Base-by-base conservation (phyloP, 2,329 filamentous ascomycete species). In the Penicillium sp. region DNA sequence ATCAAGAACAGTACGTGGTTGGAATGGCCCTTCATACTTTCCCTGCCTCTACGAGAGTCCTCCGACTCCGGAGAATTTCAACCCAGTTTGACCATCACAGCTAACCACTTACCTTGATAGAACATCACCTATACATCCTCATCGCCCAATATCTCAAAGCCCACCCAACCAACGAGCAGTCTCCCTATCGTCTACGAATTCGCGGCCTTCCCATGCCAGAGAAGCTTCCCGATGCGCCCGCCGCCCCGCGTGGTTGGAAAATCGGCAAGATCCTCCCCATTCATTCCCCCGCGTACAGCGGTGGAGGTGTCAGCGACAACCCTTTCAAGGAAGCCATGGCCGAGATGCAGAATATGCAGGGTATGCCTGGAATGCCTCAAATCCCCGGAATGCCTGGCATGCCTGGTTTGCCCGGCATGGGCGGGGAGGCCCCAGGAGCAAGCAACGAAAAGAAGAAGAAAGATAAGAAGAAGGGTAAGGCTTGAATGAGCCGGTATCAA, bases 281-380 rank as follows among this genome's bases (percentile, higher is more conserved):
- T 60, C 89, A 96, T 69, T 95, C 90, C 59, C 87, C 92, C 0
- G 94, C 92, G 16, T 83, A 97, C 76, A 94, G 90, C 50, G 94
- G 94, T 8, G 94, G 94, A 10, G 94, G 94, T 31, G 91, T 97
- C 10, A 92, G 87, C 58, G 94, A 99, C 74, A 96, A 97, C 69
- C 85, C 97, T 58, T 87, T 97, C 68, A 91, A 94, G 79, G 92
- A 97, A 64, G 96, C 97, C 82, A 96, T 97, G 92, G 88, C 87
- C 68, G 91, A 95, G 78, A 96, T 97, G 91, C 80, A 83, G 61
- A 79, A 77, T 62, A 71, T 76, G 61, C 67, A 70, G 54, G 75
- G 75, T 5, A 71, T 78, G 66, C 73, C 74, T 5, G 75, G 75
- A 4, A 70, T 75, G 64, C 71, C 70, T 1, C 67, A 65, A 29